A percentile compares a stretch with the other conserved stretches of the same genome.
These are phyloP conservation scores for Botrytis elliptica DNA, from an alignment of 2,329 filamentous ascomycete species.

Conservation along the genomic window DNA sequence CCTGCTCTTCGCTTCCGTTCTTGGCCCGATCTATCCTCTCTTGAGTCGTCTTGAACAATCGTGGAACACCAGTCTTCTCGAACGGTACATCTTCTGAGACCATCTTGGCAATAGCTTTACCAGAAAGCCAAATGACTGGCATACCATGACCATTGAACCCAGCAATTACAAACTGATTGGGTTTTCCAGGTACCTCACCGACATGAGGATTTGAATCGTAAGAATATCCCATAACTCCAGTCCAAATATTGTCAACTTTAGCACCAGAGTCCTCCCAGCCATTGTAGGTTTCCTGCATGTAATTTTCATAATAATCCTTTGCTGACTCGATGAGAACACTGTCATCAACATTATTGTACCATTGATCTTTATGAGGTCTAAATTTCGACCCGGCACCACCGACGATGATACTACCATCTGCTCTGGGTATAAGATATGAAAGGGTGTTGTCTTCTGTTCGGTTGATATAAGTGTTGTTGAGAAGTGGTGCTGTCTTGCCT, in stretches of 20 bases:
- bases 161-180: constrained; percentile 15
- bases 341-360: constrained; percentile 50
- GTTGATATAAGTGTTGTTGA: constrained; percentile 28
- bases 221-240: constrained; percentile 21
- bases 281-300: constrained; percentile 40
- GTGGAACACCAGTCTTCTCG: constrained; percentile 42
- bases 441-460: constrained; percentile 21
- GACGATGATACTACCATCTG: constrained; percentile 39
- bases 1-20: constrained; percentile 12
- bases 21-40: constrained; percentile 19
- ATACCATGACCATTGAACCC: constrained; percentile 23
- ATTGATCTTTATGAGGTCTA: constrained; percentile 37
- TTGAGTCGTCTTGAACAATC: constrained; percentile 37
- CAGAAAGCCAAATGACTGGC: constrained; percentile 39
- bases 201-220: constrained; percentile 17
- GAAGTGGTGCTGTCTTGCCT: constrained; percentile 23
- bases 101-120: constrained; percentile 46
- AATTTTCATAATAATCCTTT: constrained; percentile 45
- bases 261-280: constrained; percentile 48
- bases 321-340: constrained; percentile 44
- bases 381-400: constrained; percentile 45
- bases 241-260: constrained; percentile 37
- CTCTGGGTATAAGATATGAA: constrained; percentile 36
- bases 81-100: constrained; percentile 37
- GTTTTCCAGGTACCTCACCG: background rate